phyloP scores from a whole-genome alignment of 1,139 yeast species.

The Yamadazyma spencermartinsiae region DNA sequence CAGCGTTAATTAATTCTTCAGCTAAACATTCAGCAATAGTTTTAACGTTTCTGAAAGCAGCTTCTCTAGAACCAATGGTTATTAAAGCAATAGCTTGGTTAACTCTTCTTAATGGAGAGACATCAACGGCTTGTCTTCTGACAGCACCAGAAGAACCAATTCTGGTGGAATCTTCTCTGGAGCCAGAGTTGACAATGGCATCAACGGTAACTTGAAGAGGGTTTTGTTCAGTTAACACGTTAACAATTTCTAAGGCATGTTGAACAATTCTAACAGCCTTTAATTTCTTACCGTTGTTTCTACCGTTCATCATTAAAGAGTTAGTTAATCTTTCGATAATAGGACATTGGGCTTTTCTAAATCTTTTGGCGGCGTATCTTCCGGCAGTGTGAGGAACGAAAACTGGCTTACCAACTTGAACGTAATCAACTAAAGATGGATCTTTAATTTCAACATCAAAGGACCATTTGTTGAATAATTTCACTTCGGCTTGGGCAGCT shows the following conservation, averaged over 20 bases:
- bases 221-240: conserved; percentile 98
- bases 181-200: conserved; percentile 99
- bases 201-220: conserved; percentile 99
- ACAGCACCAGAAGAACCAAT: conserved; percentile 99
- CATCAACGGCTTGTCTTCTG: conserved; percentile 99
- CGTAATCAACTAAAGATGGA: conserved; percentile 96
- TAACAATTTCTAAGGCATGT: conserved; percentile 97
- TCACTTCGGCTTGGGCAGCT: conserved; percentile 94
- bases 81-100: conserved; percentile 98
- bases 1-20: conserved; percentile 99
- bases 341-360: conserved; percentile 99
- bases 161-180: conserved; percentile 99
- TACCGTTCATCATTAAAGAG: conserved; percentile 99
- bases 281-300: conserved; percentile 99
- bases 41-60: conserved; percentile 99
- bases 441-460: conserved; percentile 97
- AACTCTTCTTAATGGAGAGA: conserved; percentile 99
- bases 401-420: conserved; percentile 96
- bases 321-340: conserved; percentile 98
- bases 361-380: conserved; percentile 99
- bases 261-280: conserved; percentile 99
- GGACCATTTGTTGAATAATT: conserved; percentile 99
- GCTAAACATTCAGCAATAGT: conserved; percentile 99
- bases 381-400: conserved; percentile 99
- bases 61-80: conserved; percentile 99